Percentiles rank a stretch among this genome's conserved stretches.
phyloP scores from a whole-genome alignment of 148 eudicot species.

The Chenopodium formosanum region DNA sequence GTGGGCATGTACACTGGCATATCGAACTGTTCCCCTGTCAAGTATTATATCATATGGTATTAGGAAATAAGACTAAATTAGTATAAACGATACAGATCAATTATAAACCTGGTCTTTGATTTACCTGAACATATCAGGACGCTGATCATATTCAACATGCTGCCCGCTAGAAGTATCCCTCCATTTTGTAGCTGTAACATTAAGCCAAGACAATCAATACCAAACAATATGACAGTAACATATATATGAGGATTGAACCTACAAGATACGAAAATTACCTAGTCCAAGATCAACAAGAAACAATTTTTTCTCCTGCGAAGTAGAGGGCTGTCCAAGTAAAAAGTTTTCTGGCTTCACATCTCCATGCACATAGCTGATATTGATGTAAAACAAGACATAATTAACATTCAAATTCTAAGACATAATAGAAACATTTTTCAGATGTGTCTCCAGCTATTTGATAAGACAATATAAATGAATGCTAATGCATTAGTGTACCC shows the following conservation, averaged over 20 bases:
- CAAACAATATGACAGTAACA: not conserved
- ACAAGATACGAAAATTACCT: constrained; percentile 40
- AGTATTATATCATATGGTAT: not conserved
- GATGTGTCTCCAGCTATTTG: not conserved
- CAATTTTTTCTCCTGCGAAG: constrained; percentile 78
- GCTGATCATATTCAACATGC: constrained; percentile 88
- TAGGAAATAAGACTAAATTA: constrained; percentile 12
- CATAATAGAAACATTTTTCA: not conserved
- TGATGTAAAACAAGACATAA: constrained; percentile 13
- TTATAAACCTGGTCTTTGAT: not conserved
- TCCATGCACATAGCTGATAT: constrained; percentile 79
- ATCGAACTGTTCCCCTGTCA: constrained; percentile 79
- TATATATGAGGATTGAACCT: not conserved
- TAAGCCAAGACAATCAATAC: constrained; percentile 14
- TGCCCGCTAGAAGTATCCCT: constrained; percentile 59
- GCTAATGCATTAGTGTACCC: constrained; percentile 44
- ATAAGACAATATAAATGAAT: not conserved
- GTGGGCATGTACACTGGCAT: constrained; percentile 96
- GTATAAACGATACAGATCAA: not conserved
- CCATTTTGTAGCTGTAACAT: constrained; percentile 80
- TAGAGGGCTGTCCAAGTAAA: constrained; percentile 80
- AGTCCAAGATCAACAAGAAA: constrained; percentile 88
- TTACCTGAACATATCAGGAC: constrained; percentile 93
- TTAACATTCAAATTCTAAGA: not conserved
- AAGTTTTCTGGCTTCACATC: constrained; percentile 94